phyloP scores from a whole-genome alignment of 2,329 filamentous ascomycete species.

The Curvularia hawaiiensis region DNA sequence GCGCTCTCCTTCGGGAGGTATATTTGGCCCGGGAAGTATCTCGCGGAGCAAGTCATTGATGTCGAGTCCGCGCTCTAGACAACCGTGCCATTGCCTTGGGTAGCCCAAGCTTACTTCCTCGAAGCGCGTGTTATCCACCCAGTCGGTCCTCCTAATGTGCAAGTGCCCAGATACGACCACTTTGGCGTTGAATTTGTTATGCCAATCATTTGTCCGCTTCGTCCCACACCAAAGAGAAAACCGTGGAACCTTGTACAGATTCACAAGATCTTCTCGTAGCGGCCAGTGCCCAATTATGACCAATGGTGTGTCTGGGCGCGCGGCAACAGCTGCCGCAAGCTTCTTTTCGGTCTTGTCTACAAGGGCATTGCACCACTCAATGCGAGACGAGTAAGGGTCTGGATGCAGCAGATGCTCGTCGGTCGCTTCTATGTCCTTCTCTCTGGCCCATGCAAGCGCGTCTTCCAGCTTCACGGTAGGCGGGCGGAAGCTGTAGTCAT shows the following conservation, averaged over 20 bases:
- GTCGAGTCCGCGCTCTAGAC: constrained; percentile 49
- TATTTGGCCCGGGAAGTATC: constrained; percentile 51
- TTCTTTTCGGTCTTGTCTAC: constrained; percentile 49
- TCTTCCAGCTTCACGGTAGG: constrained; percentile 54
- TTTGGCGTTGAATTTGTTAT: constrained; percentile 52
- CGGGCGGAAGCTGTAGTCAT: constrained; percentile 65
- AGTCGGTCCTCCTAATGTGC: constrained; percentile 54
- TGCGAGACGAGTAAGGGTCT: constrained; percentile 51
- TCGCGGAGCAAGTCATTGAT: constrained; percentile 54
- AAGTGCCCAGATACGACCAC: constrained; percentile 55
- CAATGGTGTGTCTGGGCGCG: constrained; percentile 43
- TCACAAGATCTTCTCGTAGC: constrained; percentile 52
- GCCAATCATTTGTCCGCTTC: constrained; percentile 55
- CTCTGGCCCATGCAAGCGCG: constrained; percentile 54
- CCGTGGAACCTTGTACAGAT: constrained; percentile 49
- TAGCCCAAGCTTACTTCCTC: constrained; percentile 56
- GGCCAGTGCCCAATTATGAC: constrained; percentile 56
- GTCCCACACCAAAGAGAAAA: constrained; percentile 57
- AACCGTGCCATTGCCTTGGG: constrained; percentile 54
- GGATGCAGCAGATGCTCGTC: constrained; percentile 54
- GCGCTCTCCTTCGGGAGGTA: constrained; percentile 30
- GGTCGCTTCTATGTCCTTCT: constrained; percentile 53
- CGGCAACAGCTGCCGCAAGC: constrained; percentile 42
- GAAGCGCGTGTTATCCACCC: constrained; percentile 53
- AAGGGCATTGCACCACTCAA: constrained; percentile 53